Evolutionary conservation across 2,329 filamentous ascomycete species (phyloP).

Genomic region (Penicillium janthinellum): DNA sequence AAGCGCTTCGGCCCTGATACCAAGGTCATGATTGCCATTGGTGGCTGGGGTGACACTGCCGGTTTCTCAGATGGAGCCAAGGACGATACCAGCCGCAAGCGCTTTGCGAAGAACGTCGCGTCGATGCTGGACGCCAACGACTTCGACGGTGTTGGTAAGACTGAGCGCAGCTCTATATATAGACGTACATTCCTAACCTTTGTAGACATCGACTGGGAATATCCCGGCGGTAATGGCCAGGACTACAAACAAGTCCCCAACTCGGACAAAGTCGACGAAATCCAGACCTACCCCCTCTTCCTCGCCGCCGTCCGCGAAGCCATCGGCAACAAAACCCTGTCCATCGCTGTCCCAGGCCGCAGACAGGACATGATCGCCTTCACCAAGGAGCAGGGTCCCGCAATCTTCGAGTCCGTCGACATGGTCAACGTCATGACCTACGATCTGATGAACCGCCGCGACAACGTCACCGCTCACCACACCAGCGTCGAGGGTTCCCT

Average conservation of each 20-base stretch:
- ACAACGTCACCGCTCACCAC: slow-evolving; percentile 66
- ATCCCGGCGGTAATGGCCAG: slow-evolving; percentile 64
- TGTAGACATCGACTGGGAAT: slow-evolving; percentile 68
- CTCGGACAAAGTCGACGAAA: slow-evolving; percentile 59
- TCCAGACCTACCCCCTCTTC: slow-evolving; percentile 63
- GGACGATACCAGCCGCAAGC: slow-evolving; percentile 53
- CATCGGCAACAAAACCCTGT: slow-evolving; percentile 64
- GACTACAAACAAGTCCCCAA: slow-evolving; percentile 69
- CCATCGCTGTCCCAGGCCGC: slow-evolving; percentile 67
- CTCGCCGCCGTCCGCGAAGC: slow-evolving; percentile 60
- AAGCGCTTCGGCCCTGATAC: slow-evolving; percentile 57
- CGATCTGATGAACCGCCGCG: slow-evolving; percentile 70
- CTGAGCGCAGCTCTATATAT: not conserved
- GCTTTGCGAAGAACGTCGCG: slow-evolving; percentile 66
- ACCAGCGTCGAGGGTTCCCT: slow-evolving; percentile 61
- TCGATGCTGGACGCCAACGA: slow-evolving; percentile 63
- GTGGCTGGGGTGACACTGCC: slow-evolving; percentile 70
- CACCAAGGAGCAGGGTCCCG: slow-evolving; percentile 57
- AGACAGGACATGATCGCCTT: slow-evolving; percentile 69
- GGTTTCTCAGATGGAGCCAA: slow-evolving; percentile 64
- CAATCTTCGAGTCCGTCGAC: slow-evolving; percentile 63
- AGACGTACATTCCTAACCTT: not conserved
- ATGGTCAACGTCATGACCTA: slow-evolving; percentile 73
- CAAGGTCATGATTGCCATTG: slow-evolving; percentile 70
- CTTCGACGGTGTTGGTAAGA: slow-evolving; percentile 65